phyloP scores from a whole-genome alignment of 805 yeast genomes.

The Yamadazyma akitaensis region DNA sequence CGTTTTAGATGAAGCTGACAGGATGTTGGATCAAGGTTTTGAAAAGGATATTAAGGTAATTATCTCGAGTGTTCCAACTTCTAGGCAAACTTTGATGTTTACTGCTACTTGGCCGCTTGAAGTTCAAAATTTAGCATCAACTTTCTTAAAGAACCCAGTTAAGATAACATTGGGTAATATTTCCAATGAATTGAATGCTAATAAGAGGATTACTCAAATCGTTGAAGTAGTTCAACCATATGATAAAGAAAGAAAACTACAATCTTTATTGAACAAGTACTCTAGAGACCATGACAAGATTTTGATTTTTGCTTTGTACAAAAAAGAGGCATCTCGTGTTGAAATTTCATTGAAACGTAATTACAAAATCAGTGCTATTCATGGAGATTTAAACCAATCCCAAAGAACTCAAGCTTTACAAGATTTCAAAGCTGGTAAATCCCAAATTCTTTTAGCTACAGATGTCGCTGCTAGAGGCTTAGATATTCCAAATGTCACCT shows the following conservation, averaged over 20 bases:
- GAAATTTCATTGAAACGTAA: slow-evolving; percentile 74
- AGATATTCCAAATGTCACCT: slow-evolving; percentile 95
- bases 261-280: slow-evolving; percentile 71
- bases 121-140: slow-evolving; percentile 85
- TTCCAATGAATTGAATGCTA: slow-evolving; percentile 83
- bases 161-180: slow-evolving; percentile 91
- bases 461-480: slow-evolving; percentile 98
- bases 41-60: slow-evolving; percentile 92
- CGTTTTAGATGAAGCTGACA: slow-evolving; percentile 95
- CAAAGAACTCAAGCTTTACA: slow-evolving; percentile 88
- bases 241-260: slow-evolving; percentile 72
- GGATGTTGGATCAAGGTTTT: slow-evolving; percentile 98
- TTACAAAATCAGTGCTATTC: slow-evolving; percentile 85
- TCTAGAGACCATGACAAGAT: slow-evolving; percentile 73
- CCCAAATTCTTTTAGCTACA: slow-evolving; percentile 82
- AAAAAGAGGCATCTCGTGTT: slow-evolving; percentile 92
- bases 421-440: slow-evolving; percentile 76
- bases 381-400: slow-evolving; percentile 90
- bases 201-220: slow-evolving; percentile 86
- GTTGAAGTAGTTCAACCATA: slow-evolving; percentile 84
- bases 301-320: slow-evolving; percentile 88
- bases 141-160: slow-evolving; percentile 82
- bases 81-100: slow-evolving; percentile 93
- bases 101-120: slow-evolving; percentile 99
- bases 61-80: slow-evolving; percentile 51